Base-by-base conservation (phyloP, 768 basidiomycete species). In the Termitomyces sp. region DNA sequence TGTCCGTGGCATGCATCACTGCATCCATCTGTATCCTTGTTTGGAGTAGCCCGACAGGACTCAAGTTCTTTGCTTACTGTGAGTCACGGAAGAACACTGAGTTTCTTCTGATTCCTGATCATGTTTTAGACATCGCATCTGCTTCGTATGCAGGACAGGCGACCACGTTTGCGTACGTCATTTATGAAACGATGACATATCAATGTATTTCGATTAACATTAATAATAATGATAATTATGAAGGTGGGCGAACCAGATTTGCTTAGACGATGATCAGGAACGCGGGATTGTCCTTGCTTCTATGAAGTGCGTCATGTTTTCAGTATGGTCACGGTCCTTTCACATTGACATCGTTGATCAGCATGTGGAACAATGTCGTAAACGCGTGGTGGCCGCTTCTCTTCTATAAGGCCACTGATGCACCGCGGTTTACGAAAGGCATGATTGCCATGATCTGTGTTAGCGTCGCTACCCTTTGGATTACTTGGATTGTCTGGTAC, bases 61-160 rank as follows among this genome's bases (percentile, higher is more conserved):
- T 85, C n/a, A 86, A 85, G 59, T 89, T 86, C 68, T 88, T 89
- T 60, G 89, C 86, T 4, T 91, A 86, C 64, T 89, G 85, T 81
- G 56, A 57, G 77, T 74, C 9, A 10, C n/a, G 23, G 27, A 28
- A n/a, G 12, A 19, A 6, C 54, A 49, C 19, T 12, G 7, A 30
- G 35, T 11, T 9, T 39, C 9, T 50, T 40, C 25, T 25, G 27
- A 53, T 55, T 27, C 30, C 32, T 45, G 41, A 57, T 60, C 12
- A 8, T 42, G 5, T 40, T 42, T 5, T 53, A 84, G 79, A 83
- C 65, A 63, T 83, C 10, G 79, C 81, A 5, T 86, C 87, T 2
- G 84, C 86, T 16, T 82, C 85, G 6, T 91, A 85, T 64, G 79
- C 86, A 0, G 87, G 88, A 10, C 89, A 90, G 65, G 89, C 87